phyloP scores from a whole-genome alignment of 176 grass and related monocot genomes.

The Ananas comosus region DNA sequence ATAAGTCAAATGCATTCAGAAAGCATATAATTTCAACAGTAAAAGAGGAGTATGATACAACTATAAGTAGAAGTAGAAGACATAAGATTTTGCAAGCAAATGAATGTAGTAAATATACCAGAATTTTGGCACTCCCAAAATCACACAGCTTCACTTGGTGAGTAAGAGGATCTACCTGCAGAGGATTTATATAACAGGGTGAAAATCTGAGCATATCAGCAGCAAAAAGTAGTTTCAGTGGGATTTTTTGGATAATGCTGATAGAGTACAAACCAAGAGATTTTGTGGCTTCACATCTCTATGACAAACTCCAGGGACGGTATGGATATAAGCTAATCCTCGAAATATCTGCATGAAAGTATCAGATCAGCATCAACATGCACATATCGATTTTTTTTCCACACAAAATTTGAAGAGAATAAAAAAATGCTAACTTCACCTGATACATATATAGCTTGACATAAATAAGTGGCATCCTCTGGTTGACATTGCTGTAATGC shows the following conservation, averaged over 20 bases:
- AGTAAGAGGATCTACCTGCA: slow-evolving; percentile 85
- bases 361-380: slow-evolving; percentile 13
- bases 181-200: background rate
- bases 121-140: slow-evolving; percentile 96
- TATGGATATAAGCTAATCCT: slow-evolving; percentile 92
- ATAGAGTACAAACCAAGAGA: slow-evolving; percentile 59
- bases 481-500: slow-evolving; percentile 95
- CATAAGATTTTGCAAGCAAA: background rate
- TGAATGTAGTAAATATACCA: slow-evolving; percentile 35
- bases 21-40: no score
- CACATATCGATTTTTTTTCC: background rate
- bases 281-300: slow-evolving; percentile 98
- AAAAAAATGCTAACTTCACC: slow-evolving; percentile 29
- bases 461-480: slow-evolving; percentile 90
- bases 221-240: slow-evolving; percentile 12
- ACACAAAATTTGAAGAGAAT: background rate
- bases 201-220: slow-evolving; percentile 8
- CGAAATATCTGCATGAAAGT: slow-evolving; percentile 64
- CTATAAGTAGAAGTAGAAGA: background rate
- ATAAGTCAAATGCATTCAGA: no score
- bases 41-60: no score
- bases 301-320: slow-evolving; percentile 83
- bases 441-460: slow-evolving; percentile 93
- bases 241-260: background rate
- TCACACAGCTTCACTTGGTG: slow-evolving; percentile 98